phyloP scores from a whole-genome alignment of 73 alveolate species.

The Paramecium tetraurelia region DNA sequence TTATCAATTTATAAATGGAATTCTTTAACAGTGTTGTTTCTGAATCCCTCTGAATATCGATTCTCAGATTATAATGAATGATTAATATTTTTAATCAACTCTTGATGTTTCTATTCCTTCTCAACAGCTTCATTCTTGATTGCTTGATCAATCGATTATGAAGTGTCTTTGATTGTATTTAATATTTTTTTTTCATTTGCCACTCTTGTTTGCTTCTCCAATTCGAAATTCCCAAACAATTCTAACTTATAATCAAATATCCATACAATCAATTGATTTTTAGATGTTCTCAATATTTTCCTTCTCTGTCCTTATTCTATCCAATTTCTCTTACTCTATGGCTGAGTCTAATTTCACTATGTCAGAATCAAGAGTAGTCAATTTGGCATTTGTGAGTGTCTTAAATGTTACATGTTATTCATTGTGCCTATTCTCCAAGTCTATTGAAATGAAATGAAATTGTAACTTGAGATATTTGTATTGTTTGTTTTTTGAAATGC shows the following conservation, averaged over 20 bases:
- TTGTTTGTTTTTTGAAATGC: neutral
- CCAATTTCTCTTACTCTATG: slow-evolving; percentile 26
- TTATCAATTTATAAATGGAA: neutral
- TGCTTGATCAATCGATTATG: neutral
- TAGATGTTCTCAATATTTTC: neutral
- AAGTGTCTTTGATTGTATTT: neutral
- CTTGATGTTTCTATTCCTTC: neutral
- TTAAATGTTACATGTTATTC: neutral
- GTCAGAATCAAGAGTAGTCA: neutral
- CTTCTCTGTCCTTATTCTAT: slow-evolving; percentile 9
- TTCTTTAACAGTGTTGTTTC: neutral
- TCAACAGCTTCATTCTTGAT: neutral
- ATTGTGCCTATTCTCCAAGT: neutral
- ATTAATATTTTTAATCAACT: neutral
- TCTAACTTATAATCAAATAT: neutral
- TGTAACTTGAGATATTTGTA: neutral
- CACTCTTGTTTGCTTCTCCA: slow-evolving; percentile 13
- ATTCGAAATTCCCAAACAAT: neutral
- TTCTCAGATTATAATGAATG: neutral
- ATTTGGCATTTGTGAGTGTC: neutral
- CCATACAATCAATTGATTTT: neutral
- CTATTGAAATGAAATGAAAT: neutral
- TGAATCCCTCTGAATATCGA: slow-evolving; percentile 10
- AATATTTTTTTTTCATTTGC: neutral
- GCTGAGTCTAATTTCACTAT: neutral